Evolutionary conservation across 495 filamentous ascomycete species (phyloP), one percentile per base, ranked within the genome.

Genomic region (Staphylotrichum tortipilum): DNA sequence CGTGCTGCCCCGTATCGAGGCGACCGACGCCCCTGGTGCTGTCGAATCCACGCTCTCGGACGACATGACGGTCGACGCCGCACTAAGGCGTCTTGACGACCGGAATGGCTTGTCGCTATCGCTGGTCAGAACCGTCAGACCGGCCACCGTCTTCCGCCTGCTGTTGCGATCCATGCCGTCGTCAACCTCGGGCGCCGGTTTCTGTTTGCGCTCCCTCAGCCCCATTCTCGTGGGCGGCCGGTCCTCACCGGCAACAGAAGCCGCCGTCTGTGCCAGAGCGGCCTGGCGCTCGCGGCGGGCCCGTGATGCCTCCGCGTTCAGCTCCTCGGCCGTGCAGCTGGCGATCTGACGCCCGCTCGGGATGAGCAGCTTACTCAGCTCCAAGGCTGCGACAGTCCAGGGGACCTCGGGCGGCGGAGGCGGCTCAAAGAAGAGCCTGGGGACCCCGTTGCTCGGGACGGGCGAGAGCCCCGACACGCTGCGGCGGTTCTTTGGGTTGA

Each of bases 361-460:
- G 41, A 95, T 85, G 22, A 97, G 78, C 4, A 89, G 64, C 61
- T 88, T 90, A 57, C 80, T 86, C 14, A 96, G 64, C 59, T 95
- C 90, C 57, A 82, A 75, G 0, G 88, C 74, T 12, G 88, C 88
- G 34, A 82, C 79, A 2, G 84, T 81, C 92, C 94, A 97, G 34
- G 81, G 73, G 0, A 96, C 83, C 22, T 88, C 82, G 6, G 88
- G 86, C 2, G 84, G 75, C 21, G 85, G 82, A 3, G 82, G 79
- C n/a, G 78, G 69, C 55, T 60, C 76, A 49, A 11, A 19, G 3
- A 54, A 58, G 15, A 19, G 6, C 18, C 58, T 49, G 36, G 54
- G 64, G 53, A 45, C 67, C 45, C 64, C 29, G 50, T 55, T 55
- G 49, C 59, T 55, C 9, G 45, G 53, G 38, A 38, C 59, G 8